A percentile compares a stretch with the other conserved stretches of the same genome.
These are phyloP conservation scores for Zasmidium citrigriseum DNA, from an alignment of 2,329 filamentous ascomycete genomes.

Conservation along the genomic window DNA sequence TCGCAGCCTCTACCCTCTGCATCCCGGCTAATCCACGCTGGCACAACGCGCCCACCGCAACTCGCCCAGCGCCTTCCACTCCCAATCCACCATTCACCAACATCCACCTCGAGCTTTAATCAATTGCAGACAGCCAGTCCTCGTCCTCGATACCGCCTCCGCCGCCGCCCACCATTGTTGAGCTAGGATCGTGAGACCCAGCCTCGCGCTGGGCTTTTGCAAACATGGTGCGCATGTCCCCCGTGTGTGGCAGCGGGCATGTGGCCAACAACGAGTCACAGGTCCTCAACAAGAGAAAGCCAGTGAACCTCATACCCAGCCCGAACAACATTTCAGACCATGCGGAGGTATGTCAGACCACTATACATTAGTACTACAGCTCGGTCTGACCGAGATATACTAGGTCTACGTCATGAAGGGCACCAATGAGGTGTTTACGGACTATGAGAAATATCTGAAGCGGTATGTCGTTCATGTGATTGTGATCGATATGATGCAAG, in stretches of 20 bases:
- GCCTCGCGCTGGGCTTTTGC: slow-evolving; percentile 24
- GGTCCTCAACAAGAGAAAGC: slow-evolving; percentile 96
- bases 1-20: slow-evolving; percentile 2
- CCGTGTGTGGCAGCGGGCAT: slow-evolving; percentile 6
- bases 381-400: slow-evolving; percentile 28
- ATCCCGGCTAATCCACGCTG: slow-evolving; percentile 2
- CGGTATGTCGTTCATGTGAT: slow-evolving; percentile 58
- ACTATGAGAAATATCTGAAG: slow-evolving; percentile 83
- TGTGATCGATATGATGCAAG: neutral
- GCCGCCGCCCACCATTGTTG: neutral
- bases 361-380: slow-evolving; percentile 1
- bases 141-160: neutral
- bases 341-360: slow-evolving; percentile 66
- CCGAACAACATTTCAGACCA: slow-evolving; percentile 77
- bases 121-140: neutral
- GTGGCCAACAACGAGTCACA: slow-evolving; percentile 43
- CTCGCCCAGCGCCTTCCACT: slow-evolving; percentile 6
- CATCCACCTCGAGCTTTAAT: slow-evolving; percentile 54
- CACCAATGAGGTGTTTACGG: slow-evolving; percentile 85
- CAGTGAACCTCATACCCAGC: slow-evolving; percentile 76
- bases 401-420: slow-evolving; percentile 91
- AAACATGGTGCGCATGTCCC: slow-evolving; percentile 24
- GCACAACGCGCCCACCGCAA: slow-evolving; percentile 3
- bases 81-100: slow-evolving; percentile 61
- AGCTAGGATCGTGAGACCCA: slow-evolving; percentile 14